phyloP scores from a whole-genome alignment of 2,329 filamentous ascomycete species.

The Botrytis byssoidea region DNA sequence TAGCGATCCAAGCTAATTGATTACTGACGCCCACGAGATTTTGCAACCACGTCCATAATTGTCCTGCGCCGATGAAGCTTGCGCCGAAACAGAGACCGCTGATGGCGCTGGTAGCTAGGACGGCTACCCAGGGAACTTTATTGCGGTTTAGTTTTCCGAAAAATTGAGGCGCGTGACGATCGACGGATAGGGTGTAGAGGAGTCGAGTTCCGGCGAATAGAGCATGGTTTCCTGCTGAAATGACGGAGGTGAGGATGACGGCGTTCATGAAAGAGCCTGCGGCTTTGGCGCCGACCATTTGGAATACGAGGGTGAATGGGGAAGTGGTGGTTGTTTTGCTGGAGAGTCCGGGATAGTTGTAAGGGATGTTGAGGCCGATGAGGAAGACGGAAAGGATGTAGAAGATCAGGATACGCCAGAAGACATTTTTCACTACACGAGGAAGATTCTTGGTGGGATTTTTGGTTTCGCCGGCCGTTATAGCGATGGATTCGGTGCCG shows the following conservation, averaged over 20 bases:
- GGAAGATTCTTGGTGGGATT: slow-evolving; percentile 61
- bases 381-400: slow-evolving; percentile 53
- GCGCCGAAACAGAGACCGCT: slow-evolving; percentile 62
- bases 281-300: slow-evolving; percentile 53
- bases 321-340: slow-evolving; percentile 47
- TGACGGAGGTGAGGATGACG: slow-evolving; percentile 57
- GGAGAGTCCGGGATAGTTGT: slow-evolving; percentile 49
- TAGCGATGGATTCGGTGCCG: slow-evolving; percentile 63
- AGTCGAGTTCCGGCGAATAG: slow-evolving; percentile 56
- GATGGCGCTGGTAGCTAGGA: slow-evolving; percentile 53
- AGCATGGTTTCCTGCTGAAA: slow-evolving; percentile 59
- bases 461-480: slow-evolving; percentile 65
- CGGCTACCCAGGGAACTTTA: slow-evolving; percentile 53
- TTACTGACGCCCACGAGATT: slow-evolving; percentile 68
- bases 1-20: slow-evolving; percentile 64
- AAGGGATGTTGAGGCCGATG: slow-evolving; percentile 59
- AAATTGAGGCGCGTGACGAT: slow-evolving; percentile 54
- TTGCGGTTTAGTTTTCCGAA: slow-evolving; percentile 52
- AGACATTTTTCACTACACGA: slow-evolving; percentile 63
- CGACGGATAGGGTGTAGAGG: slow-evolving; percentile 54
- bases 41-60: slow-evolving; percentile 66
- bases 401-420: slow-evolving; percentile 54
- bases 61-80: slow-evolving; percentile 62
- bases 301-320: slow-evolving; percentile 62
- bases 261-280: slow-evolving; percentile 60